Conservation (phyloP, 2,329 filamentous ascomycete species). For the Aureobasidium sp. region DNA sequence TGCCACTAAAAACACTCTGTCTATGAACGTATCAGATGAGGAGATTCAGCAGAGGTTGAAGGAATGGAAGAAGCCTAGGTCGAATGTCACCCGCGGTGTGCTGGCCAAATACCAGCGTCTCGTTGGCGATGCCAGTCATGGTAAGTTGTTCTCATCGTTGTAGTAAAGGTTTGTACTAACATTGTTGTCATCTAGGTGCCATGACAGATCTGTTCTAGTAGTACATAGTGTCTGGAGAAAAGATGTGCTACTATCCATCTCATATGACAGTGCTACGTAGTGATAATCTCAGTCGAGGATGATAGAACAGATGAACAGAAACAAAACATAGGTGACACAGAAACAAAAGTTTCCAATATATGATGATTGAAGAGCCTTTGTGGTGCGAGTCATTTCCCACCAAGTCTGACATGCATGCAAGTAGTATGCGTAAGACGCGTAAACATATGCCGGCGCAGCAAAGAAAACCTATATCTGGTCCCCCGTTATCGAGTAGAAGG, state of each 20-base stretch:
- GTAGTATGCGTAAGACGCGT: neutral
- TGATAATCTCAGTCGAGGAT: too few species aligned
- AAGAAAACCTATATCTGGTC: neutral
- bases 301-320: neutral
- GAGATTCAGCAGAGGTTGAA: constrained; percentile 60
- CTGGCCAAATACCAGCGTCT: constrained; percentile 84
- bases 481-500: neutral
- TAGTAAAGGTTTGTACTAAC: neutral
- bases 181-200: constrained; percentile 39
- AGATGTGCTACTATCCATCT: neutral
- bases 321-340: neutral
- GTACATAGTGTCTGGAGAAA: neutral
- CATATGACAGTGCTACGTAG: too few species aligned
- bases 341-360: neutral
- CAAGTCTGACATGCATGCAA: neutral
- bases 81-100: constrained; percentile 70
- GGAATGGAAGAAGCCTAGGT: constrained; percentile 64
- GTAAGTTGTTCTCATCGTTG: constrained; percentile 30
- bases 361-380: neutral
- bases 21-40: constrained; percentile 64
- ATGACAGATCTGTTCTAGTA: constrained; percentile 70
- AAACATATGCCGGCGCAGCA: neutral
- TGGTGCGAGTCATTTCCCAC: neutral
- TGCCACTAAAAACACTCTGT: constrained; percentile 64
- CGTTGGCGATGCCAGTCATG: constrained; percentile 86